A percentile compares a stretch with the other conserved stretches of the same genome.
phyloP scores from a whole-genome alignment of 805 yeast species.

The Wickerhamiella siamensis region DNA sequence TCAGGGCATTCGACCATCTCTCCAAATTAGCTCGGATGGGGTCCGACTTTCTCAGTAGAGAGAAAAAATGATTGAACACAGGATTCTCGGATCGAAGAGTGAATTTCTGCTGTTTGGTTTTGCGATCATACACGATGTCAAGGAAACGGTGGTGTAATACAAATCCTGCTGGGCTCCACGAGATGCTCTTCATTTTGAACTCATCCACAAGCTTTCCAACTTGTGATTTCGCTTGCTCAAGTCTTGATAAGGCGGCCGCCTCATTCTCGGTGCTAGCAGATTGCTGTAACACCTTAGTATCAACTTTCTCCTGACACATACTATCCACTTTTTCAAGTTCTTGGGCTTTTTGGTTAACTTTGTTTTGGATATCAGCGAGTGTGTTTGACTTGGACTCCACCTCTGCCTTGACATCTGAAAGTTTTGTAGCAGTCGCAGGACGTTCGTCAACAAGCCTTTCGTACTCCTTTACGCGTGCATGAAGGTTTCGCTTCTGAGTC shows the following conservation, averaged over 20 bases:
- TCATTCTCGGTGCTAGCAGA: not conserved
- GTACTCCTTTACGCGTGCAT: not conserved
- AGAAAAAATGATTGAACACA: not conserved
- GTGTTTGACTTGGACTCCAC: not conserved
- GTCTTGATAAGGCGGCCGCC: not conserved
- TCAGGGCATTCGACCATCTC: not conserved
- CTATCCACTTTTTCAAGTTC: not conserved
- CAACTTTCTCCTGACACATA: not conserved
- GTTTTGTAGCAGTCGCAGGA: not conserved
- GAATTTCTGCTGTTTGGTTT: not conserved
- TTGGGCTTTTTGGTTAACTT: not conserved
- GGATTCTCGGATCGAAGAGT: not conserved
- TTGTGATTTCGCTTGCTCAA: not conserved
- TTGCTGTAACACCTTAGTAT: not conserved
- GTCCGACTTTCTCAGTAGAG: not conserved
- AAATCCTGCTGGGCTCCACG: not conserved
- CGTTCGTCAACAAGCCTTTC: not conserved
- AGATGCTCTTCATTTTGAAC: not conserved
- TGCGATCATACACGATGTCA: not conserved
- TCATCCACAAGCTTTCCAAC: not conserved
- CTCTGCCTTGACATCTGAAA: not conserved
- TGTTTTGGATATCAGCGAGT: not conserved
- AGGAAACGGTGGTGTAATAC: not conserved
- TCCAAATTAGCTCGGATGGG: not conserved
- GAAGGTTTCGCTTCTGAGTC: not conserved